phyloP scores from a whole-genome alignment of 2,329 filamentous ascomycete species.

The Grosmannia serpens region DNA sequence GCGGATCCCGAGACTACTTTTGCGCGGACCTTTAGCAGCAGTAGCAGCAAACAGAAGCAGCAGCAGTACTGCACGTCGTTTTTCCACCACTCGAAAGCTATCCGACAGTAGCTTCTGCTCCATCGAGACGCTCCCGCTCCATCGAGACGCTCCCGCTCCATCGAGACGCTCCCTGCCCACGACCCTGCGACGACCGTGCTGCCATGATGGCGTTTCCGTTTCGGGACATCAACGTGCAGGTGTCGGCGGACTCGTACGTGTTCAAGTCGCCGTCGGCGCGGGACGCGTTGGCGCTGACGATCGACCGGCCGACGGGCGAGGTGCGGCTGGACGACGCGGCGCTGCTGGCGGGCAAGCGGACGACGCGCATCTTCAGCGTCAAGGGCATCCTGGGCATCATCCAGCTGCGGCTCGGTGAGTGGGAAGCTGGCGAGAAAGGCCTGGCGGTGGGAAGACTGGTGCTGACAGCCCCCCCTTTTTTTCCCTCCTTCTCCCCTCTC shows the following conservation, averaged over 20 bases:
- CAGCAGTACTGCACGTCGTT: no score
- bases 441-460: no score
- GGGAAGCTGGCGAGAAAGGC: no score
- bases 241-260: slow-evolving; percentile 82
- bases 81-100: no score
- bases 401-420: slow-evolving; percentile 76
- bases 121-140: no score
- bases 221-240: slow-evolving; percentile 93
- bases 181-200: slow-evolving; percentile 7
- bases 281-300: slow-evolving; percentile 72
- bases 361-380: slow-evolving; percentile 71
- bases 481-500: not conserved
- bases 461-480: not conserved
- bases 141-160: no score
- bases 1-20: no score
- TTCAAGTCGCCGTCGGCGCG: slow-evolving; percentile 94
- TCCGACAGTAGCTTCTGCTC: no score
- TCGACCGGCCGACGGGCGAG: slow-evolving; percentile 89
- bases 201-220: slow-evolving; percentile 49
- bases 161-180: no score
- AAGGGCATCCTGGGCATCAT: slow-evolving; percentile 91
- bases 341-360: slow-evolving; percentile 61
- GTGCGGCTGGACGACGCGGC: slow-evolving; percentile 73
- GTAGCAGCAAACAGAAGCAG: no score
- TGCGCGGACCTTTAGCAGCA: no score